phyloP scores from a whole-genome alignment of 2,329 filamentous ascomycete genomes.

The Penicillium oxalicum region DNA sequence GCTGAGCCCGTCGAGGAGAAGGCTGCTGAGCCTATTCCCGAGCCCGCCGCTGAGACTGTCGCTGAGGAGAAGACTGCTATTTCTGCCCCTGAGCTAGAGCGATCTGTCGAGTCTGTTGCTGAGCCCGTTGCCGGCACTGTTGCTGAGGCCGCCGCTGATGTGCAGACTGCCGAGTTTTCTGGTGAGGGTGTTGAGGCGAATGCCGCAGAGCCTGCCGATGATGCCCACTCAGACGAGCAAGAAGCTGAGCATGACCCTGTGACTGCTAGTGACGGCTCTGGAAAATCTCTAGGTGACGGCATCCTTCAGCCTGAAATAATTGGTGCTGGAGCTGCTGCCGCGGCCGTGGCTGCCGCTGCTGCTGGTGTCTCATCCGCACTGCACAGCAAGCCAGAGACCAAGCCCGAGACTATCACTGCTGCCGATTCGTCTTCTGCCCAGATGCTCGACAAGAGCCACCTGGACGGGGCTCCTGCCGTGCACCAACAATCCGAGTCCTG shows the following conservation, averaged over 20 bases:
- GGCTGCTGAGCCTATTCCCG: not conserved
- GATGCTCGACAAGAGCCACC: conserved; percentile 9
- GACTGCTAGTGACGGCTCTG: not conserved
- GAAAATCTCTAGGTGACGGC: conserved; percentile 15
- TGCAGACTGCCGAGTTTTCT: no score
- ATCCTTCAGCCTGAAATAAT: conserved; percentile 21
- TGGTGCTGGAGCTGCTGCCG: conserved; percentile 23
- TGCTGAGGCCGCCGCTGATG: no score
- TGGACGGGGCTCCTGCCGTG: conserved; percentile 11
- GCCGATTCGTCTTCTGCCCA: not conserved
- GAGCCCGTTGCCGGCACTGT: not conserved
- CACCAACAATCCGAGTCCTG: conserved; percentile 17
- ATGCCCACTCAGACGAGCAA: no score
- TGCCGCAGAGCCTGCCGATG: no score
- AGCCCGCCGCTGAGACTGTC: no score
- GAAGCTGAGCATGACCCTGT: no score
- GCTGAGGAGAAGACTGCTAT: not conserved
- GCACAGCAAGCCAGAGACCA: conserved; percentile 15
- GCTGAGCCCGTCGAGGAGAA: not conserved
- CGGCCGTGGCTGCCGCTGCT: conserved; percentile 21
- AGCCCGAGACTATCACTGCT: conserved; percentile 3
- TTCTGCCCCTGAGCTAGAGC: conserved; percentile 2
- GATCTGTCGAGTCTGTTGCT: not conserved
- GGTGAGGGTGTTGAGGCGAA: no score
- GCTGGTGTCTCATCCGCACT: conserved; percentile 18